phyloP scores from a whole-genome alignment of 2,329 filamentous ascomycete species.

The Monosporascus ibericus region DNA sequence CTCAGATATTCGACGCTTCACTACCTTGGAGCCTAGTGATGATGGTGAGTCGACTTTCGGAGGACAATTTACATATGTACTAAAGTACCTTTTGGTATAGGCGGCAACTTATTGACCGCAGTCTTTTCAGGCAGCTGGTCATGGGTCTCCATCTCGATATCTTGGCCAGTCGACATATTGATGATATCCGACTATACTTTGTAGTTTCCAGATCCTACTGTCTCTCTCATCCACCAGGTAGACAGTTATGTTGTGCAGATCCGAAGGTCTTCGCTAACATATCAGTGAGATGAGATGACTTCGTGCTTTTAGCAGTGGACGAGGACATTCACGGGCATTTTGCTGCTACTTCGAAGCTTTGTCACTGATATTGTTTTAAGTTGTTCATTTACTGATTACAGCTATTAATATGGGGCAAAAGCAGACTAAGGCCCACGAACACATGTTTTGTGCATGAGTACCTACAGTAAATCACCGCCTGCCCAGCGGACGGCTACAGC shows the following conservation, averaged over 20 bases:
- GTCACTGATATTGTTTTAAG: too few relatives aligned
- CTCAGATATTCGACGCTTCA: constrained; percentile 40
- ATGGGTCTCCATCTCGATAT: constrained; percentile 2
- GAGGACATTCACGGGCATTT: not conserved
- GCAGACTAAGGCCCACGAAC: constrained; percentile 4
- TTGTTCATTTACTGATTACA: too few relatives aligned
- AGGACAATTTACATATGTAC: not conserved
- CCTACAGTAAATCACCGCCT: constrained; percentile 4
- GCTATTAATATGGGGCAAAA: constrained; percentile 8
- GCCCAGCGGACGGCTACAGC: not conserved
- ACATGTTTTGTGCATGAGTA: constrained; percentile 1
- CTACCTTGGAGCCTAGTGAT: constrained; percentile 38
- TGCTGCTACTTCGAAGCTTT: too few relatives aligned
- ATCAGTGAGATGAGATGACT: not conserved
- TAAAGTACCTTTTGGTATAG: constrained; percentile 23
- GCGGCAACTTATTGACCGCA: constrained; percentile 18
- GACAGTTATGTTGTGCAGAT: constrained; percentile 1
- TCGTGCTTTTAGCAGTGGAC: not conserved
- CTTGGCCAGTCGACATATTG: not conserved
- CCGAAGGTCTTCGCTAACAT: constrained; percentile 3
- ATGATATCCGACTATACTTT: constrained; percentile 1
- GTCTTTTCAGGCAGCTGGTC: constrained; percentile 13
- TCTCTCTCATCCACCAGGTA: constrained; percentile 12
- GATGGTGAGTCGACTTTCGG: constrained; percentile 6
- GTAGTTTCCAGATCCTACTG: not conserved